phyloP scores from a whole-genome alignment of 306 rosid species.

The Quercus berberidifolia region DNA sequence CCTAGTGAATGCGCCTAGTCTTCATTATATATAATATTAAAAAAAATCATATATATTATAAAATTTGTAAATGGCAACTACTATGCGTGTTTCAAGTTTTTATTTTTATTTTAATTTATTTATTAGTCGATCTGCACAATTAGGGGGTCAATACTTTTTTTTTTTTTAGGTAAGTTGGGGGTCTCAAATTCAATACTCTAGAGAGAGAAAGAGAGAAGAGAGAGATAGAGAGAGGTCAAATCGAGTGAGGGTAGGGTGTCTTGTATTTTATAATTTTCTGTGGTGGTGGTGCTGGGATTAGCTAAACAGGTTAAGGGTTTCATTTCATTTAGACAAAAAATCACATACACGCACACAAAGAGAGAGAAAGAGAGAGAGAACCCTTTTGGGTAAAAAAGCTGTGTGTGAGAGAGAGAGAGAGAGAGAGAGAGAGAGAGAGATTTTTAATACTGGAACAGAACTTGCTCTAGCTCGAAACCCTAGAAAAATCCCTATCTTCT shows the following conservation, averaged over 20 bases:
- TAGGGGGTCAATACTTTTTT: not conserved
- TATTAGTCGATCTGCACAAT: not conserved
- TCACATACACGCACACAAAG: not conserved
- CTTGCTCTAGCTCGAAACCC: slow-evolving; percentile 34
- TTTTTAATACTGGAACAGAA: slow-evolving; percentile 39
- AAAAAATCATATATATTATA: no score
- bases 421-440: not conserved
- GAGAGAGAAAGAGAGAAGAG: slow-evolving; percentile 25
- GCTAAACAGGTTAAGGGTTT: slow-evolving; percentile 31
- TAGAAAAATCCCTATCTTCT: slow-evolving; percentile 19
- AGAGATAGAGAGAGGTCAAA: slow-evolving; percentile 58
- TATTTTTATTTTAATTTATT: not conserved
- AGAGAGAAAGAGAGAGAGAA: not conserved
- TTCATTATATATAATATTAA: no score
- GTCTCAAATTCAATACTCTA: slow-evolving; percentile 8
- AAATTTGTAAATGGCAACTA: no score
- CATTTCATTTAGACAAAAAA: slow-evolving; percentile 41
- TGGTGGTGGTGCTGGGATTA: slow-evolving; percentile 57
- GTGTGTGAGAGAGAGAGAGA: no score
- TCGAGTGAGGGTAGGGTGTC: slow-evolving; percentile 72
- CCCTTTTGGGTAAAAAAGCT: no score
- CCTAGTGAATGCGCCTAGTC: no score
- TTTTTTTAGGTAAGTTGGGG: not conserved
- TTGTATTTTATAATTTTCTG: slow-evolving; percentile 36
- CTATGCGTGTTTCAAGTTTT: not conserved